phyloP scores from a whole-genome alignment of 148 eudicot genomes.

The Vaccinium darrowii region DNA sequence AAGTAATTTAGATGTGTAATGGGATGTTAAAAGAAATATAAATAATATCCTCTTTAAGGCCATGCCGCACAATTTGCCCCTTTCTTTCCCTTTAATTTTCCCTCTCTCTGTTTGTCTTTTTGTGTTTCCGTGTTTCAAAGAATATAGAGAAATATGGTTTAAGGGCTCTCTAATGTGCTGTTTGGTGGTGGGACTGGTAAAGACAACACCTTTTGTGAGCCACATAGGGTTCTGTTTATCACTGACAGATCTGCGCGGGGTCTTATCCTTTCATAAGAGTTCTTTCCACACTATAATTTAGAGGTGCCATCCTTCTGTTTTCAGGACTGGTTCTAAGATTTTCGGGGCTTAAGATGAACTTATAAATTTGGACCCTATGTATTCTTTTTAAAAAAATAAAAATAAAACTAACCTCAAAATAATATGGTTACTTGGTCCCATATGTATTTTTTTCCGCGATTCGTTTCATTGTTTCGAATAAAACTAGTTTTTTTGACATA shows the following conservation, averaged over 20 bases:
- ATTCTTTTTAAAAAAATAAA: too few relatives aligned
- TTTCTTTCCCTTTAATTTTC: not conserved
- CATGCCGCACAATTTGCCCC: not conserved
- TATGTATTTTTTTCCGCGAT: too few relatives aligned
- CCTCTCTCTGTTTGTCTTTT: not conserved
- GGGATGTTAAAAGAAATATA: not conserved
- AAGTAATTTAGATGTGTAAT: not conserved
- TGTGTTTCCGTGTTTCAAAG: too few relatives aligned
- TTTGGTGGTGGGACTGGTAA: not conserved
- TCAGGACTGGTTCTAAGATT: too few relatives aligned
- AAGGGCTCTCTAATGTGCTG: not conserved
- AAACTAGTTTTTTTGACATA: too few relatives aligned
- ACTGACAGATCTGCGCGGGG: not conserved
- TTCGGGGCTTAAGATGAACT: too few relatives aligned
- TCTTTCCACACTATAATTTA: not conserved
- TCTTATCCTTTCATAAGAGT: not conserved
- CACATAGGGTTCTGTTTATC: not conserved
- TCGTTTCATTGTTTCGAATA: too few relatives aligned
- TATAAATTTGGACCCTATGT: too few relatives aligned
- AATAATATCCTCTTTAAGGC: not conserved
- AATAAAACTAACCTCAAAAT: too few relatives aligned
- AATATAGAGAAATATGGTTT: not conserved
- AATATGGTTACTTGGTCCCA: too few relatives aligned
- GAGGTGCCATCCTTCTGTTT: too few relatives aligned
- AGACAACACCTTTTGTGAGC: not conserved